Evolutionary conservation across 192 early-diverging fungal genomes (phyloP).

Genomic region (Blastocladiella britannica): DNA sequence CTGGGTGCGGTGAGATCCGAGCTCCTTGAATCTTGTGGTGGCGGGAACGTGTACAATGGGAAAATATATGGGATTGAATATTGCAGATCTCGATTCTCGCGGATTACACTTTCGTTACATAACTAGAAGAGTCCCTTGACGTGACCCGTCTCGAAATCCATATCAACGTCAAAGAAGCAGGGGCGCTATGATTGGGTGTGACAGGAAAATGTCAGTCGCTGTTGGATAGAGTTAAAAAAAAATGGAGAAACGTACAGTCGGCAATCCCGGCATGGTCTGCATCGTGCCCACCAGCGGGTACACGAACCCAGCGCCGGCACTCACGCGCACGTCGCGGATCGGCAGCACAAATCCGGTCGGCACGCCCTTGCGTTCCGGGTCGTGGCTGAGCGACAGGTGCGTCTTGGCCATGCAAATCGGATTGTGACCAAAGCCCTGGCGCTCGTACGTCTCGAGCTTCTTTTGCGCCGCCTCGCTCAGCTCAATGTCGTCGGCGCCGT

Average conservation of each 20-base stretch:
- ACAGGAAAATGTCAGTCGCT: not conserved
- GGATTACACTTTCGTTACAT: too few species aligned
- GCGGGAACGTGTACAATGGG: too few species aligned
- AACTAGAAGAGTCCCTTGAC: conserved; percentile 83
- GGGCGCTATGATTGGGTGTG: conserved; percentile 25
- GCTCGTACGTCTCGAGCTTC: conserved; percentile 76
- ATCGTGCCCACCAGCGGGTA: conserved; percentile 90
- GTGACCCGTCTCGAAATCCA: conserved; percentile 64
- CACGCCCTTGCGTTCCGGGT: conserved; percentile 77
- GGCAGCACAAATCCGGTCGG: conserved; percentile 83
- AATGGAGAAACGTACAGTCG: conserved; percentile 28
- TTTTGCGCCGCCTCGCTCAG: conserved; percentile 58
- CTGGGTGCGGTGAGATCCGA: too few species aligned
- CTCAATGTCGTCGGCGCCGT: conserved; percentile 82
- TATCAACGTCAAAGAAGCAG: conserved; percentile 88
- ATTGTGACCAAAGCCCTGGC: conserved; percentile 64
- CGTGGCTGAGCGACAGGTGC: conserved; percentile 77
- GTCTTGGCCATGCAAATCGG: conserved; percentile 99
- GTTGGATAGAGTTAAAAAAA: too few species aligned
- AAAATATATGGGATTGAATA: too few species aligned
- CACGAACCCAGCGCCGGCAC: conserved; percentile 89
- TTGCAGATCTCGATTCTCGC: too few species aligned
- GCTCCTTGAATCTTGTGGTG: too few species aligned
- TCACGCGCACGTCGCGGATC: conserved; percentile 83
- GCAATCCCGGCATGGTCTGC: conserved; percentile 95